Conservation (phyloP, 1,284 basidiomycete genomes). For the Ganoderma sinense region DNA sequence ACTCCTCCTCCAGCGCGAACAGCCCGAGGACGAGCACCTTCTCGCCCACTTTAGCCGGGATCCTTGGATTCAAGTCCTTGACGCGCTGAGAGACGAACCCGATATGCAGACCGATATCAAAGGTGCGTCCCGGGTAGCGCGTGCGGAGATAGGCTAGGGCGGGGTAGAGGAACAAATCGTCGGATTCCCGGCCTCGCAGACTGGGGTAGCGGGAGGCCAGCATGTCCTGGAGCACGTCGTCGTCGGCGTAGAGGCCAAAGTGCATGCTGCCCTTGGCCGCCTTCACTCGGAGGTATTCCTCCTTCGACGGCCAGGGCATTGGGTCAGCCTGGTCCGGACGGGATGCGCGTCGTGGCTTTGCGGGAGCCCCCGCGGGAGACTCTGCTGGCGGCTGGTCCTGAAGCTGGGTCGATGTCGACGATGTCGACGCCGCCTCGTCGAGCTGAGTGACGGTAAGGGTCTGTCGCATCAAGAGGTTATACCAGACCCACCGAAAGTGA, state of each 20-base stretch:
- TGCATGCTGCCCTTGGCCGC: not conserved
- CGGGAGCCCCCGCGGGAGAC: not conserved
- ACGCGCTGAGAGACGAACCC: not conserved
- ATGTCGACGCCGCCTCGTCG: not conserved
- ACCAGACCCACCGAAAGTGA: not conserved
- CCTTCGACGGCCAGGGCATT: not conserved
- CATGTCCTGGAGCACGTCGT: not conserved
- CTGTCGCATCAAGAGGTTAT: no score
- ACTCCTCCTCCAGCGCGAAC: not conserved
- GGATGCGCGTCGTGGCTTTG: conserved; percentile 4
- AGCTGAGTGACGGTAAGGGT: not conserved
- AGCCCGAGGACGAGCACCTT: not conserved
- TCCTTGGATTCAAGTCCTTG: not conserved
- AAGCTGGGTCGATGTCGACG: not conserved
- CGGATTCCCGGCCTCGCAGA: not conserved
- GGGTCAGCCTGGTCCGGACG: not conserved
- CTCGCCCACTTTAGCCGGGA: not conserved
- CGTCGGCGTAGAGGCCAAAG: not conserved
- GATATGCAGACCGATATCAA: not conserved
- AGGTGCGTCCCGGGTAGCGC: not conserved
- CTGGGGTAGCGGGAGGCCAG: not conserved
- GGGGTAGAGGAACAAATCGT: not conserved
- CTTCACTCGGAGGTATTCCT: not conserved
- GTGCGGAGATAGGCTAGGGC: not conserved
- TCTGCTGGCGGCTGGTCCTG: not conserved